These are phyloP conservation scores for Wickerhamiella slavikovae DNA, from an alignment of 805 yeast genomes.

Conservation along the genomic window DNA sequence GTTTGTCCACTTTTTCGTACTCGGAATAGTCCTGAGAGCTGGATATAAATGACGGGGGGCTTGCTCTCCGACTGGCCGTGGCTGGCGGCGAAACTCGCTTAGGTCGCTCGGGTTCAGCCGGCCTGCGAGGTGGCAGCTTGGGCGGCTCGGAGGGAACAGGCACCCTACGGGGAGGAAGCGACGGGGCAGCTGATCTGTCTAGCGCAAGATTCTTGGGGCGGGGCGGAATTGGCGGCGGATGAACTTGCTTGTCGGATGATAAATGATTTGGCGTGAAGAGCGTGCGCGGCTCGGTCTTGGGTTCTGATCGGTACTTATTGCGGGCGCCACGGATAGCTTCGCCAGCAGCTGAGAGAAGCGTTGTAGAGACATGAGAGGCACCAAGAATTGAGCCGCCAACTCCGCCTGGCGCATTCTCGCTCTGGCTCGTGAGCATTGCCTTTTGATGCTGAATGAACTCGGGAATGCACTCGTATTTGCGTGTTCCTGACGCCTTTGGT, in stretches of 20 bases:
- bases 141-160: background rate
- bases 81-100: background rate
- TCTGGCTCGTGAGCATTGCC: background rate
- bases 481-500: background rate
- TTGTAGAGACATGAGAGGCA: background rate
- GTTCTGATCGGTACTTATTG: too few relatives aligned
- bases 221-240: background rate
- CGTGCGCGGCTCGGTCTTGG: too few relatives aligned
- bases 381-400: slow-evolving; percentile 1
- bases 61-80: too few relatives aligned
- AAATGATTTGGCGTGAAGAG: background rate
- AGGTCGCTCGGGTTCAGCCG: slow-evolving; percentile 1
- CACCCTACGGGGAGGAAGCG: background rate
- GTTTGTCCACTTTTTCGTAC: slow-evolving; percentile 17
- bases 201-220: background rate
- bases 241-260: background rate
- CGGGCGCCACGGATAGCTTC: slow-evolving; percentile 6
- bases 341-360: slow-evolving; percentile 1
- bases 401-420: background rate
- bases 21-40: slow-evolving; percentile 15
- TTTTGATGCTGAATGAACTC: background rate
- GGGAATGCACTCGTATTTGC: background rate
- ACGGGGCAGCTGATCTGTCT: background rate
- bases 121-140: too few relatives aligned
- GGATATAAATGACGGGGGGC: slow-evolving; percentile 5